phyloP scores from a whole-genome alignment of 805 yeast species.

The Pichia scutulata region DNA sequence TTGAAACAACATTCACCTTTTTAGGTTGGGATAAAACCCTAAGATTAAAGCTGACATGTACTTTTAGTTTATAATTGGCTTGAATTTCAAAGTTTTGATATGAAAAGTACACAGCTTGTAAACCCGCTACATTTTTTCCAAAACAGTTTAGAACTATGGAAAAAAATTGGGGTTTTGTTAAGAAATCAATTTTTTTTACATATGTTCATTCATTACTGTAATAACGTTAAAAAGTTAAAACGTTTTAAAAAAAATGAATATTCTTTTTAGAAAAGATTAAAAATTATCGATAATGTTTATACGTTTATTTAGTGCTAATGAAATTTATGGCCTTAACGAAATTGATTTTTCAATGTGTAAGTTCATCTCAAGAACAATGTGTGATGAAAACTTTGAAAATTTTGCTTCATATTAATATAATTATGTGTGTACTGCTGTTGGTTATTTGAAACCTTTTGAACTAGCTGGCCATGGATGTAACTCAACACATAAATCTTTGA shows the following conservation, averaged over 20 bases:
- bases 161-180: neutral
- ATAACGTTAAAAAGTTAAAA: neutral
- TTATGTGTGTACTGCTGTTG: neutral
- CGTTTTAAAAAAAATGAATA: neutral
- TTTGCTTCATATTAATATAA: neutral
- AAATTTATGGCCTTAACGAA: neutral
- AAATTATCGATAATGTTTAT: neutral
- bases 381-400: neutral
- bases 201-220: neutral
- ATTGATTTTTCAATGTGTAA: neutral
- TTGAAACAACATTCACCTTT: neutral
- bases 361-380: neutral
- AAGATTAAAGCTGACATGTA: neutral
- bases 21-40: neutral
- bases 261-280: neutral
- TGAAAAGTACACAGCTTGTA: neutral
- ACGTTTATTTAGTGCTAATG: no score
- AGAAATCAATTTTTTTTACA: neutral
- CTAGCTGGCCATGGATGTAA: neutral
- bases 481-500: neutral
- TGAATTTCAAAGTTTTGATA: neutral
- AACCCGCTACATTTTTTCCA: neutral
- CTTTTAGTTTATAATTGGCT: neutral
- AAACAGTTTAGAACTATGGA: neutral
- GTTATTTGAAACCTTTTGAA: neutral